phyloP scores from a whole-genome alignment of 2,329 filamentous ascomycete genomes.

The Aspergillus quadrilineatus region DNA sequence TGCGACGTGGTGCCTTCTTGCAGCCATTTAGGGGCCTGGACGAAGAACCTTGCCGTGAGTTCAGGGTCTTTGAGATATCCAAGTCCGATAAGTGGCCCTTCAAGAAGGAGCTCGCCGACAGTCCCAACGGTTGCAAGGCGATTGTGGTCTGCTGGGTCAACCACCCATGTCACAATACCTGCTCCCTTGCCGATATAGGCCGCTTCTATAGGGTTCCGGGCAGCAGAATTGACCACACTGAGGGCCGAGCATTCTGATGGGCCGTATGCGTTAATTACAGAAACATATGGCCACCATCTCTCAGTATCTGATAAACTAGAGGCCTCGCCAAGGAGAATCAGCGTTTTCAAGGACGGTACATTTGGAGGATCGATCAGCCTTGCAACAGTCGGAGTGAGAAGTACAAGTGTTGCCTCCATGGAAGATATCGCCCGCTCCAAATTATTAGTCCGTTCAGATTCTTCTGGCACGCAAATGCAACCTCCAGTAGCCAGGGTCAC shows the following conservation, averaged over 20 bases:
- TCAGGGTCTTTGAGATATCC: slow-evolving; percentile 43
- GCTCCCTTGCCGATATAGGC: slow-evolving; percentile 38
- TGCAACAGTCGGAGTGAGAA: too few species aligned
- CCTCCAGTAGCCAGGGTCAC: not conserved
- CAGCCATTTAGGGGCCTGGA: slow-evolving; percentile 35
- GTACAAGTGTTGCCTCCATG: too few species aligned
- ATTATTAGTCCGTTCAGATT: too few species aligned
- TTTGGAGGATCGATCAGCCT: too few species aligned
- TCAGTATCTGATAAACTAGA: not conserved
- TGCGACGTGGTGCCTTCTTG: slow-evolving; percentile 24
- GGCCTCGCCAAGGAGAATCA: not conserved
- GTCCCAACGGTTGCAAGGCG: slow-evolving; percentile 45
- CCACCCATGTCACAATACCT: slow-evolving; percentile 39
- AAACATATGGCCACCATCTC: not conserved
- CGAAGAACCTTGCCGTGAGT: slow-evolving; percentile 36
- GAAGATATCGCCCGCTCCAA: too few species aligned
- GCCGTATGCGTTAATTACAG: not conserved
- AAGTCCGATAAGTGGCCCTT: slow-evolving; percentile 46
- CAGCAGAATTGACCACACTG: not conserved
- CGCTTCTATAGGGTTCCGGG: not conserved
- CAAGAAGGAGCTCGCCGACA: slow-evolving; percentile 49
- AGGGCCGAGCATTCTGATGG: slow-evolving; percentile 33
- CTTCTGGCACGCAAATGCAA: too few species aligned
- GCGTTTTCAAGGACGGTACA: not conserved
- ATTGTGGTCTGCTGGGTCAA: slow-evolving; percentile 38